A percentile compares a stretch with the other conserved stretches of the same genome.
These are phyloP conservation scores for Thielaviopsis punctulata DNA, from an alignment of 2,329 filamentous ascomycete species.

Conservation along the genomic window DNA sequence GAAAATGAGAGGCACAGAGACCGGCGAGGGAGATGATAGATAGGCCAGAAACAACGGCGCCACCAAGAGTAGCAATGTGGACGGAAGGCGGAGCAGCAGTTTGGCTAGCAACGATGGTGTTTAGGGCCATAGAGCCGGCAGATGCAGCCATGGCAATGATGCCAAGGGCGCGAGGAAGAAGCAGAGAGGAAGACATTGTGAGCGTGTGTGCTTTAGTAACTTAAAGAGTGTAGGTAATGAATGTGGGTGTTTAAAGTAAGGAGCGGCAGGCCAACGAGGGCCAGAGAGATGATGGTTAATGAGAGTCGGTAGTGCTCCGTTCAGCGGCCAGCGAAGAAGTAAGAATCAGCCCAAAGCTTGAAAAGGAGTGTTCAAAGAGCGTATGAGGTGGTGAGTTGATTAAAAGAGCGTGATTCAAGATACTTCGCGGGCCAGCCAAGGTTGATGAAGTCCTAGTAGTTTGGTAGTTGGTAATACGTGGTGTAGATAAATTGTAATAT, in stretches of 20 bases:
- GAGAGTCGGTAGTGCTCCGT: not conserved
- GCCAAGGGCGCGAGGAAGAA: constrained; percentile 5
- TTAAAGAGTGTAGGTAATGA: not conserved
- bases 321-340: not conserved
- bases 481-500: not conserved
- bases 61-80: constrained; percentile 8
- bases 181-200: constrained; percentile 4
- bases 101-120: constrained; percentile 4
- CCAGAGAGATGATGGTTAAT: not conserved
- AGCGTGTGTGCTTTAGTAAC: not conserved
- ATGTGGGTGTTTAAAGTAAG: not conserved
- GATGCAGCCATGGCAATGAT: constrained; percentile 6
- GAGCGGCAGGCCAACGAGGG: not conserved
- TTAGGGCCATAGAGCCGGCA: constrained; percentile 5
- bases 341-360: not conserved
- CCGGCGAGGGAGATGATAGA: constrained; percentile 5
- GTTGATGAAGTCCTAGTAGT: not conserved
- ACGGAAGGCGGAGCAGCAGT: constrained; percentile 6
- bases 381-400: not conserved
- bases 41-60: constrained; percentile 5
- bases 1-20: constrained; percentile 2
- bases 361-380: not conserved
- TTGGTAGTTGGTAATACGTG: not conserved
- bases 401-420: not conserved
- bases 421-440: not conserved